Evolutionary conservation across 257 asterid genomes (phyloP).

Genomic region (Galeopsis tetrahit): DNA sequence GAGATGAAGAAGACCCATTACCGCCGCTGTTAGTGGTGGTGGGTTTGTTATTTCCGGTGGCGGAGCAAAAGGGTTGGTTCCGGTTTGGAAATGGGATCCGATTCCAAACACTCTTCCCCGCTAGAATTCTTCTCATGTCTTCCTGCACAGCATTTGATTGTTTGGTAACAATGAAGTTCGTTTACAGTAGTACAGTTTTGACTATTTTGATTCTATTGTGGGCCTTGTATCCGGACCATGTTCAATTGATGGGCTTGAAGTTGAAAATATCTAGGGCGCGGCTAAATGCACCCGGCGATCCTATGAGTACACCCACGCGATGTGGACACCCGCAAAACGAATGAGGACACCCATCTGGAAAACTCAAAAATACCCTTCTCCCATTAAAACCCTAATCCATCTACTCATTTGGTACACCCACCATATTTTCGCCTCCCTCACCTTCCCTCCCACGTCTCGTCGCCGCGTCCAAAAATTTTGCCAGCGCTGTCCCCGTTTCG

Average conservation of each 20-base stretch:
- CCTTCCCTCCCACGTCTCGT: no score
- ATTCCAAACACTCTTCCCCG: slow-evolving; percentile 44
- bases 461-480: no score
- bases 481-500: no score
- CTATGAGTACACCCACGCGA: no score
- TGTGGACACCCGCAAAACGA: no score
- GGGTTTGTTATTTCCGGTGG: slow-evolving; percentile 38
- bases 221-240: slow-evolving; percentile 9
- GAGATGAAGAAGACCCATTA: slow-evolving; percentile 47
- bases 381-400: no score
- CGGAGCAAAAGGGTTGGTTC: slow-evolving; percentile 49
- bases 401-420: no score
- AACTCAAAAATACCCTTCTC: no score
- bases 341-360: no score
- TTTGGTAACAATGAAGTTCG: no score
- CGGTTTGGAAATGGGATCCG: slow-evolving; percentile 36
- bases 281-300: no score
- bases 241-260: not conserved
- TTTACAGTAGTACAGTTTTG: not conserved
- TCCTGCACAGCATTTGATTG: slow-evolving; percentile 31
- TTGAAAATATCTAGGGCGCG: not conserved
- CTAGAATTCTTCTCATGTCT: slow-evolving; percentile 46
- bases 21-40: slow-evolving; percentile 30
- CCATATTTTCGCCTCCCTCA: no score
- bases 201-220: not conserved